phyloP scores from a whole-genome alignment of 2,329 filamentous ascomycete genomes.

The Coleophoma cylindrospora region DNA sequence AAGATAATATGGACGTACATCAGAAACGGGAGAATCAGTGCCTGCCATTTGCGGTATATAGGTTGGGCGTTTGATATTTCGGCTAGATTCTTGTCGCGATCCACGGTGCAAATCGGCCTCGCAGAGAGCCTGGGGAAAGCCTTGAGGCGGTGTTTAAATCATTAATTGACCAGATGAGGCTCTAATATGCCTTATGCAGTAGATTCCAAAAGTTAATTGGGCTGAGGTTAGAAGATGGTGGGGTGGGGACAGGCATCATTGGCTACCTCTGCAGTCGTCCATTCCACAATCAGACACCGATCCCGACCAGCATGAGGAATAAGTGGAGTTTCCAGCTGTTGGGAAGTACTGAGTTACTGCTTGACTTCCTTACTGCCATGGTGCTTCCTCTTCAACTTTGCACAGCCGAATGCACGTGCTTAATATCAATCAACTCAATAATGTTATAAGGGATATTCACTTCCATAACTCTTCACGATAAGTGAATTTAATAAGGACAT shows the following conservation, averaged over 20 bases:
- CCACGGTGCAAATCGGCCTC: not conserved
- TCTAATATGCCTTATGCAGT: not conserved
- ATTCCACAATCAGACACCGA: not conserved
- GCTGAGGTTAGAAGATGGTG: not conserved
- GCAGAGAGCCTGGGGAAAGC: not conserved
- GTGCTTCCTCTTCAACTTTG: not conserved
- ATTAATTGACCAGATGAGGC: not conserved
- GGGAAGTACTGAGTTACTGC: no score
- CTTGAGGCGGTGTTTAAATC: not conserved
- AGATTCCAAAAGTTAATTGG: not conserved
- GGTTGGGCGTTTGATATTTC: not conserved
- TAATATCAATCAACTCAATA: not conserved
- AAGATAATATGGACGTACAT: not conserved
- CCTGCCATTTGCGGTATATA: not conserved
- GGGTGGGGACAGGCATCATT: not conserved
- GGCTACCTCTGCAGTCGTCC: not conserved
- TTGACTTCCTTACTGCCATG: not conserved
- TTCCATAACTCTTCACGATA: no score
- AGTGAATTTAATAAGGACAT: no score
- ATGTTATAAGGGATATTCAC: not conserved
- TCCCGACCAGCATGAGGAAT: not conserved
- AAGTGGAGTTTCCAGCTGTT: not conserved
- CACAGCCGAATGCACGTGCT: no score
- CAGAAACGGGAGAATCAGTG: not conserved
- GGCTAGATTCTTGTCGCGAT: not conserved